Base-by-base conservation (phyloP, 1,284 basidiomycete species). In the Boletellus sp. region DNA sequence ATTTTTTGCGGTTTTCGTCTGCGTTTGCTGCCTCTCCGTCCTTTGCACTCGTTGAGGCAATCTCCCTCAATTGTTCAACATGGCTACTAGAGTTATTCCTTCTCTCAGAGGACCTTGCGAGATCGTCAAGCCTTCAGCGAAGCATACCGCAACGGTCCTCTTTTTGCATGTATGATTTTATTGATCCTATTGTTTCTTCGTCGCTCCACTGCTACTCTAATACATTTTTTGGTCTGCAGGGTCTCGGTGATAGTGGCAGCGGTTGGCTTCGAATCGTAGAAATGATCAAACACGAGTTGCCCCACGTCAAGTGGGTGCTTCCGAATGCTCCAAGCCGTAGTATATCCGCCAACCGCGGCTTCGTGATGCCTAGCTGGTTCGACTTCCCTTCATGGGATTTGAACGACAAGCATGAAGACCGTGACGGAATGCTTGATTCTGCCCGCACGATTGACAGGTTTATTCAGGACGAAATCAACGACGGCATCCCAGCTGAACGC, bases 131-230 rank as follows among this genome's bases (percentile, higher is more conserved):
- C 74, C 89, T 22, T 63, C 72, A 40, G 63, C 72, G 36, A 82
- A 80, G 57, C 93, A 95, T 69, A 86, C 89, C 3, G 91, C 91
- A 5, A 93, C 91, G 2, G 83, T 95, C 58, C 89, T 96, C 63
- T 92, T 95, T 68, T 73, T 91, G 35, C 93, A 96, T 77, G 89
- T 92, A 67, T 60, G 84, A 5, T 41, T 46, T 49, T 24, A 44
- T 33, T 19, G 5, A 7, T n/a, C 72, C 28, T 22, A 22, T 30
- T 22, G n/a, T 22, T 35, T 32, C 36, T 40, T 33, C 10, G 26
- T 19, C 15, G 15, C 11, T 15, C 42, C 8, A 22, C 12, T 36
- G n/a, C 44, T 28, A 13, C 50, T 61, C 24, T 48, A 22, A 22
- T 39, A 5, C 38, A 15, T 28, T 28, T 28, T 28, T 36, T 42